phyloP scores from a whole-genome alignment of 306 rosid species.

The Macrotyloma uniflorum region DNA sequence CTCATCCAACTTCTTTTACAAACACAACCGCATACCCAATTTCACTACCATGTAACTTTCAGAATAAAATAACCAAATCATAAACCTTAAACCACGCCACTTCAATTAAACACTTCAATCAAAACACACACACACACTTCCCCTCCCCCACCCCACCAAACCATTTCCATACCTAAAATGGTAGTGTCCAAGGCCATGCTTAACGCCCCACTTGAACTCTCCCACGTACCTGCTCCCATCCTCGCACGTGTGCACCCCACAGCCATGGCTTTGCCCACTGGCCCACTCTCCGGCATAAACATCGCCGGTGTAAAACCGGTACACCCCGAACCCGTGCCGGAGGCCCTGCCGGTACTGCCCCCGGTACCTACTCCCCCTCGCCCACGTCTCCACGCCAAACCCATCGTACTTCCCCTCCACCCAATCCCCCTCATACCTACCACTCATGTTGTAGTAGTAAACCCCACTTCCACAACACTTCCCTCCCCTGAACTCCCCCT shows the following conservation, averaged over 20 bases:
- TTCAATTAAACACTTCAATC: neutral
- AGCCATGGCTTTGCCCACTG: conserved; percentile 88
- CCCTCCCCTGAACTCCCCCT: conserved; percentile 71
- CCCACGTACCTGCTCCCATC: conserved; percentile 87
- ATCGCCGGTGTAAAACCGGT: conserved; percentile 81
- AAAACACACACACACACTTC: no score
- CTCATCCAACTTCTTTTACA: neutral
- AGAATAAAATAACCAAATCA: neutral
- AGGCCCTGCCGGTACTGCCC: conserved; percentile 79
- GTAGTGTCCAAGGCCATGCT: conserved; percentile 89
- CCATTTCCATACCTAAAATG: conserved; percentile 71
- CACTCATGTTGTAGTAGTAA: conserved; percentile 74
- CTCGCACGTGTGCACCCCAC: conserved; percentile 79
- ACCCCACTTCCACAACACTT: conserved; percentile 86
- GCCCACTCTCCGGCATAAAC: conserved; percentile 88
- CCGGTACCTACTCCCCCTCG: conserved; percentile 73
- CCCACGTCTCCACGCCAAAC: conserved; percentile 88
- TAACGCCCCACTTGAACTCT: conserved; percentile 89
- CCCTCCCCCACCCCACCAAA: no score
- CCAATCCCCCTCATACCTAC: conserved; percentile 95
- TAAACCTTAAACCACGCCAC: neutral
- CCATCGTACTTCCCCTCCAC: conserved; percentile 83
- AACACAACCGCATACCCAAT: neutral
- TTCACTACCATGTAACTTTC: neutral
- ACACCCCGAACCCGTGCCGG: conserved; percentile 83